Evolutionary conservation across 106 monocot genomes (phyloP).

Genomic region (Cymbidium sinense): DNA sequence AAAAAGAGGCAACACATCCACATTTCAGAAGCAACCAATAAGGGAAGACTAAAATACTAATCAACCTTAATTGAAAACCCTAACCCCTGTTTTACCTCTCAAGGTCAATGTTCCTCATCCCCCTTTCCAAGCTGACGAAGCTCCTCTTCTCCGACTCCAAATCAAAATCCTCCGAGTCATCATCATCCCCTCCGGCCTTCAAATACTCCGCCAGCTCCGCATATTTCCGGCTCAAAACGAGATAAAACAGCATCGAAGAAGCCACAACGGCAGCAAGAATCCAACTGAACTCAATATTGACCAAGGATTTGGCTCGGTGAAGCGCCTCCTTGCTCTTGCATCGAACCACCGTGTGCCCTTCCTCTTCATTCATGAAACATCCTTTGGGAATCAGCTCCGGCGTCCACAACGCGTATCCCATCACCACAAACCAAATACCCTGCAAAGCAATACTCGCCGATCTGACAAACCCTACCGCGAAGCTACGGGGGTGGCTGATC

Average conservation of each 20-base stretch:
- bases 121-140: conserved; percentile 25
- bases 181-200: background rate
- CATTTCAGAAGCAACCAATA: too few relatives aligned
- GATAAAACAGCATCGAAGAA: conserved; percentile 30
- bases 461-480: conserved; percentile 43
- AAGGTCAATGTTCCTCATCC: conserved; percentile 14
- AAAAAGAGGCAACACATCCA: too few relatives aligned
- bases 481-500: conserved; percentile 38
- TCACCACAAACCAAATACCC: conserved; percentile 63
- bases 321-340: conserved; percentile 31
- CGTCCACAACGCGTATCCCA: conserved; percentile 65
- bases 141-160: conserved; percentile 32
- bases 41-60: background rate
- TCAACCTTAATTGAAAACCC: too few relatives aligned
- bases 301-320: conserved; percentile 47
- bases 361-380: conserved; percentile 51
- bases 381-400: conserved; percentile 40
- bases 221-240: conserved; percentile 19
- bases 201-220: conserved; percentile 14
- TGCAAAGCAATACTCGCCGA: conserved; percentile 54
- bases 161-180: background rate
- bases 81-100: conserved; percentile 17
- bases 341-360: conserved; percentile 40
- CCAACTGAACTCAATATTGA: conserved; percentile 62
- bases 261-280: conserved; percentile 28